Base-by-base conservation (phyloP, 2,329 filamentous ascomycete species). In the Trichoderma brevicompactum region DNA sequence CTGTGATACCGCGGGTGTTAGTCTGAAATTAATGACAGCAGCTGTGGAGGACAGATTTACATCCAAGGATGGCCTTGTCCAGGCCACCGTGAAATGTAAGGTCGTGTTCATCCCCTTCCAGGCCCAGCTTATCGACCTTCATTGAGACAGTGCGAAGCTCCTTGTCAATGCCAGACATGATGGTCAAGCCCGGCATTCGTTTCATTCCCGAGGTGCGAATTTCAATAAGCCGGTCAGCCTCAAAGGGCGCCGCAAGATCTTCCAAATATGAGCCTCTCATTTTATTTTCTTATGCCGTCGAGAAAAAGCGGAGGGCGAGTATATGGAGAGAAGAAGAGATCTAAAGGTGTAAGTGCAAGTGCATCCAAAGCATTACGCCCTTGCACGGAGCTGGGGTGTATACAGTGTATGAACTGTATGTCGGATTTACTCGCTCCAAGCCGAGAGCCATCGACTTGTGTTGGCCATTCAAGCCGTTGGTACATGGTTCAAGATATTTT, bases 11-110 rank as follows among this genome's bases (percentile, higher is more conserved):
- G 1, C 40, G n/a, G 4, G 2, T 7, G 13, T 63, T 41, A 44
- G 56, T 19, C 50, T 44, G 53, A 49, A 28, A 15, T 2, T 12
- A 4, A 6, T 19, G 8, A 49, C 15, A 44, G 12, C 5, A 17
- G 6, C 15, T 34, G n/a, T 36, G n/a, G 8, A 10, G 4, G 32
- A 10, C 7, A 12, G 12, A 75, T 82, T 76, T 71, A 83, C 83
- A 86, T 10, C 81, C 83, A 38, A 87, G 82, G 9, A 90, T 78
- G 0, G 87, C 88, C 73, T 89, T 90, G 66, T 91, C 88, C 0
- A 77, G 74, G 0, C 87, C 86, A 7, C 87, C 86, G 66, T 90
- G 88, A 60, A 86, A 85, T 0, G 82, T 83, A 32, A 80, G 82
- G 61, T 88, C 86, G 65, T 89, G 87, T 70, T 89, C 85, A 67